phyloP scores from a whole-genome alignment of 208 protist genomes.

The Leishmania tropica region DNA sequence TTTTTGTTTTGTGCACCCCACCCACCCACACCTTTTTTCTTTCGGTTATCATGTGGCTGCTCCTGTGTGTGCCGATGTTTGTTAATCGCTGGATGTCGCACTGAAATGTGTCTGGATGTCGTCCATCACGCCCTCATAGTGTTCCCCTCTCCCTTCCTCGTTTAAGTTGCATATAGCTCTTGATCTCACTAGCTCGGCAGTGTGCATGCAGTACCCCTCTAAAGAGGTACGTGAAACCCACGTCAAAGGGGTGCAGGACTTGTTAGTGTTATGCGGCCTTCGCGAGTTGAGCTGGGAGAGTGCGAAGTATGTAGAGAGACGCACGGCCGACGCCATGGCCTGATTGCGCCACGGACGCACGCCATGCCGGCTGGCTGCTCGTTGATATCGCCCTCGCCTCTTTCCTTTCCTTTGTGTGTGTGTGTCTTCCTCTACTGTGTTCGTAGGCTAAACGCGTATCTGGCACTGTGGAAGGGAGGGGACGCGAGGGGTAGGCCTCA shows the following conservation, averaged over 20 bases:
- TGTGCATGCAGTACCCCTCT: not conserved
- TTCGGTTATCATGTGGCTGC: not conserved
- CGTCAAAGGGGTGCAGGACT: not conserved
- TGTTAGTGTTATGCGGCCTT: not conserved
- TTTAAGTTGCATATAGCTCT: not conserved
- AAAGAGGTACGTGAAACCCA: not conserved
- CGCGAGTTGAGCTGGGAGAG: not conserved
- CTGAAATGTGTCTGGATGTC: not conserved
- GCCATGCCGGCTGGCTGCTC: not conserved
- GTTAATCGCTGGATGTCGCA: not conserved
- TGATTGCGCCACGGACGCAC: not conserved
- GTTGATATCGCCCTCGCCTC: not conserved
- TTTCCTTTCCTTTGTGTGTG: not conserved
- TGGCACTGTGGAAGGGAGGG: not conserved
- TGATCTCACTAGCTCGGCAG: not conserved
- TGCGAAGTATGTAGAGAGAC: not conserved
- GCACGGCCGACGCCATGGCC: too few relatives aligned
- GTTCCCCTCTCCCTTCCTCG: too few relatives aligned
- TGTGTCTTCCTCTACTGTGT: not conserved
- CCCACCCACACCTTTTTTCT: not conserved
- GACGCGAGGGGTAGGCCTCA: not conserved
- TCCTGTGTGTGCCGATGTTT: not conserved
- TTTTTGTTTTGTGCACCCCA: not conserved
- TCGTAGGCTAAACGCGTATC: not conserved
- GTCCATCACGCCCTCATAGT: not conserved